These are phyloP conservation scores for Coemansia umbellata DNA, from an alignment of 192 early-diverging fungal species.

Conservation along the genomic window DNA sequence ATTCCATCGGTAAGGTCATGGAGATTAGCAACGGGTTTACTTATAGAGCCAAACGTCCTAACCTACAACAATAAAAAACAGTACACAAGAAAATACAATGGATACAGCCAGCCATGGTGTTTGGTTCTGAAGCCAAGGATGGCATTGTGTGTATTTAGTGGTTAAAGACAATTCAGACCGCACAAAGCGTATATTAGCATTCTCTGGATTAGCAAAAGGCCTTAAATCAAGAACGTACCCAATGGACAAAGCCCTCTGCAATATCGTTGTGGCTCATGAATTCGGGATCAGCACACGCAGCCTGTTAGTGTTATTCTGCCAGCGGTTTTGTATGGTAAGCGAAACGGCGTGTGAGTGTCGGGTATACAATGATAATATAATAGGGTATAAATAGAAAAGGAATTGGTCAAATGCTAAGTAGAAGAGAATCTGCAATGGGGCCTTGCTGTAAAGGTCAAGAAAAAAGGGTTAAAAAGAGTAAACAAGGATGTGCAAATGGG, in stretches of 20 bases:
- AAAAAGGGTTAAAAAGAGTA: neutral
- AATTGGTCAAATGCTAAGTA: too few relatives aligned
- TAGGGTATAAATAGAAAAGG: too few relatives aligned
- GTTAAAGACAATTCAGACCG: neutral
- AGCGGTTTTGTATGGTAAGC: neutral
- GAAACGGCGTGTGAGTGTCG: neutral
- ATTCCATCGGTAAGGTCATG: constrained; percentile 76
- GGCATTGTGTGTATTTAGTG: neutral
- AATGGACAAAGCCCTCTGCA: constrained; percentile 47
- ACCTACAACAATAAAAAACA: constrained; percentile 15
- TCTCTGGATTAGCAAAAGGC: too few relatives aligned
- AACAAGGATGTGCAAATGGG: neutral
- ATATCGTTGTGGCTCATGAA: constrained; percentile 45
- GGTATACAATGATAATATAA: too few relatives aligned
- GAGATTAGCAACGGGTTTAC: constrained; percentile 33
- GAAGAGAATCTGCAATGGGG: too few relatives aligned
- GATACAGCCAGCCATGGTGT: neutral
- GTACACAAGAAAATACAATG: neutral
- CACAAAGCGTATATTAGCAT: too few relatives aligned
- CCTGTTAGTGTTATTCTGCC: too few relatives aligned
- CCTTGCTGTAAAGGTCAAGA: too few relatives aligned
- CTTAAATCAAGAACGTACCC: too few relatives aligned
- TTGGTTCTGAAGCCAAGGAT: too few relatives aligned
- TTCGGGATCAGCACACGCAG: neutral
- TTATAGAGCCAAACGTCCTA: constrained; percentile 39